Evolutionary conservation across 1,139 yeast genomes (phyloP).

Genomic region (Debaryomyces sp.): DNA sequence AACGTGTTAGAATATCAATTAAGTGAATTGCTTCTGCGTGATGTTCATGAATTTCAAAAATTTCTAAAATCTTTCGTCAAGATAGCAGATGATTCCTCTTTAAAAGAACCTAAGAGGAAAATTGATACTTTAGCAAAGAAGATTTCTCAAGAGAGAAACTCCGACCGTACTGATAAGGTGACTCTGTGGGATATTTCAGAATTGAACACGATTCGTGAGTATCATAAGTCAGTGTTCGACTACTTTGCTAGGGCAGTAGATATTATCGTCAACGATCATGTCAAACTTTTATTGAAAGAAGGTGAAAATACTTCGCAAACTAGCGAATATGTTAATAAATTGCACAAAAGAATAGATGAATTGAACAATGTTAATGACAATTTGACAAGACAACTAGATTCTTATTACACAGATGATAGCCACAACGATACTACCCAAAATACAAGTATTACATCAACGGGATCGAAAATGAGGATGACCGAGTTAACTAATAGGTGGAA

Average conservation of each 20-base stretch:
- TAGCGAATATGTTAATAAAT: slow-evolving; percentile 28
- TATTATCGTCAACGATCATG: slow-evolving; percentile 59
- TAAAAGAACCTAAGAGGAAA: slow-evolving; percentile 57
- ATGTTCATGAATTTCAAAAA: slow-evolving; percentile 43
- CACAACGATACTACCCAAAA: slow-evolving; percentile 8
- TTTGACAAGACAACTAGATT: slow-evolving; percentile 23
- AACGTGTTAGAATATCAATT: slow-evolving; percentile 38
- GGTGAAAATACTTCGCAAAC: slow-evolving; percentile 24
- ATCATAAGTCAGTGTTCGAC: slow-evolving; percentile 55
- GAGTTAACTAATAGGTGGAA: slow-evolving; percentile 69
- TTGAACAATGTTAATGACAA: slow-evolving; percentile 29
- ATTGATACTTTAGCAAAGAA: slow-evolving; percentile 36
- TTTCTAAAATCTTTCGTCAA: slow-evolving; percentile 51
- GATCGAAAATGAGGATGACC: slow-evolving; percentile 54
- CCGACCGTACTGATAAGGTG: slow-evolving; percentile 11
- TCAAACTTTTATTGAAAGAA: slow-evolving; percentile 43
- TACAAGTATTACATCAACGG: slow-evolving; percentile 24
- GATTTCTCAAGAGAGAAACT: not conserved
- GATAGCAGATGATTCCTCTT: slow-evolving; percentile 60
- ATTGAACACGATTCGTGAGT: slow-evolving; percentile 40
- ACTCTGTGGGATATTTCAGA: slow-evolving; percentile 23
- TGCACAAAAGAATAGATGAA: slow-evolving; percentile 35
- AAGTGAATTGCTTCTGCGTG: slow-evolving; percentile 39
- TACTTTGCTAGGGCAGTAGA: slow-evolving; percentile 63
- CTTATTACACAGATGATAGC: slow-evolving; percentile 9